phyloP scores from a whole-genome alignment of 2,329 filamentous ascomycete species.

The Diaporthe citri region DNA sequence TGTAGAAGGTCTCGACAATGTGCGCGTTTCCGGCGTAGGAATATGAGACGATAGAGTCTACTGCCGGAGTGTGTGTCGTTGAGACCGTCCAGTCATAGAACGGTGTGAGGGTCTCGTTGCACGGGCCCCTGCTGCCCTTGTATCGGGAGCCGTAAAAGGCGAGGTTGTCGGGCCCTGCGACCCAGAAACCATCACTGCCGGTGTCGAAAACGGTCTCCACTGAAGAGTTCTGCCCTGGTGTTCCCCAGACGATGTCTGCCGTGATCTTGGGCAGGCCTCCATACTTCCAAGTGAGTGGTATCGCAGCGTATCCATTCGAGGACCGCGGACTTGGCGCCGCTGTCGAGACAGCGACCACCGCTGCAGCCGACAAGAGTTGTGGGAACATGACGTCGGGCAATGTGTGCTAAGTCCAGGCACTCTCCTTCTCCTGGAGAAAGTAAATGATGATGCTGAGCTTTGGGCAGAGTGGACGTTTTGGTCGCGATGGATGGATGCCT shows the following conservation, averaged over 20 bases:
- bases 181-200: conserved; percentile 14
- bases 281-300: conserved; percentile 22
- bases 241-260: conserved; percentile 11
- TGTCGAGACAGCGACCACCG: neutral
- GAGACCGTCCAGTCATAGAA: conserved; percentile 13
- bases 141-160: conserved; percentile 9
- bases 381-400: neutral
- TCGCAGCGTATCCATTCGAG: neutral
- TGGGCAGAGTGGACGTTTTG: neutral
- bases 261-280: conserved; percentile 25
- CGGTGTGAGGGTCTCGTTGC: conserved; percentile 10
- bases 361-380: neutral
- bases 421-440: neutral
- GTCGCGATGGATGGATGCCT: neutral
- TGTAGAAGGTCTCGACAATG: neutral
- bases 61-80: neutral
- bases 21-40: neutral
- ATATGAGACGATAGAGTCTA: neutral
- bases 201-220: conserved; percentile 18
- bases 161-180: conserved; percentile 4
- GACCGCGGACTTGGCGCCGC: conserved; percentile 1
- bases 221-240: conserved; percentile 9
- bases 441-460: neutral
- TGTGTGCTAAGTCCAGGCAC: neutral
- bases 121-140: neutral